Evolutionary conservation across 495 filamentous ascomycete genomes (phyloP).

Genomic region (Lepraria neglecta): DNA sequence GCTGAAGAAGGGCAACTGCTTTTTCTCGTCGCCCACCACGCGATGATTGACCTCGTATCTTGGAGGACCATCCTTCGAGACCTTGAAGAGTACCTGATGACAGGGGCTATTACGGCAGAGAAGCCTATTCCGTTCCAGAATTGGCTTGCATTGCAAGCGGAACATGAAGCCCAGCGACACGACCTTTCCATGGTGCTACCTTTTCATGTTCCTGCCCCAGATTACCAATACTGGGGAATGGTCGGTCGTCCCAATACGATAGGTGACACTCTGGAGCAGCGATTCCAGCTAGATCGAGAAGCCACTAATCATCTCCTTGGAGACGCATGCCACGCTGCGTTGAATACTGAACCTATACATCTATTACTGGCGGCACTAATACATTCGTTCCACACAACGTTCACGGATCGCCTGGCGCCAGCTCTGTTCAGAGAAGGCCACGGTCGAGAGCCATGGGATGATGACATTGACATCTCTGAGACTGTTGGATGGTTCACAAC

Average conservation of each 20-base stretch:
- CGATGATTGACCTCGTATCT: slow-evolving; percentile 64
- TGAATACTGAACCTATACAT: slow-evolving; percentile 49
- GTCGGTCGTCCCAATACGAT: slow-evolving; percentile 36
- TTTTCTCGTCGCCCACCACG: slow-evolving; percentile 61
- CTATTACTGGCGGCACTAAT: slow-evolving; percentile 48
- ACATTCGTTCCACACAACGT: slow-evolving; percentile 44
- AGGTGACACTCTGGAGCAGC: slow-evolving; percentile 32
- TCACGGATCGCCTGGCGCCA: slow-evolving; percentile 48
- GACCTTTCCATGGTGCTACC: slow-evolving; percentile 12
- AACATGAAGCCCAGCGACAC: slow-evolving; percentile 32
- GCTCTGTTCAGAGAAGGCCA: slow-evolving; percentile 53
- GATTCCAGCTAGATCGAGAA: slow-evolving; percentile 42
- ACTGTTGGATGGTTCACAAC: slow-evolving; percentile 61
- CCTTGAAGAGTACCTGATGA: slow-evolving; percentile 55
- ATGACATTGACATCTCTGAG: slow-evolving; percentile 48
- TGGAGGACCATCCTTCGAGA: slow-evolving; percentile 65
- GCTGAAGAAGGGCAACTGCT: slow-evolving; percentile 44
- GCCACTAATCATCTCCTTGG: slow-evolving; percentile 42
- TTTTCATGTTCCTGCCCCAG: slow-evolving; percentile 14
- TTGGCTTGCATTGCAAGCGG: slow-evolving; percentile 50
- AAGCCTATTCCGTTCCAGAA: slow-evolving; percentile 55
- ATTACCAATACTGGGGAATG: slow-evolving; percentile 24
- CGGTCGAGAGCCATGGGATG: slow-evolving; percentile 49
- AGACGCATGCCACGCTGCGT: slow-evolving; percentile 37
- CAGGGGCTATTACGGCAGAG: slow-evolving; percentile 32